Evolutionary conservation across 2,329 filamentous ascomycete species (phyloP).

Genomic region (Curvularia sp.): DNA sequence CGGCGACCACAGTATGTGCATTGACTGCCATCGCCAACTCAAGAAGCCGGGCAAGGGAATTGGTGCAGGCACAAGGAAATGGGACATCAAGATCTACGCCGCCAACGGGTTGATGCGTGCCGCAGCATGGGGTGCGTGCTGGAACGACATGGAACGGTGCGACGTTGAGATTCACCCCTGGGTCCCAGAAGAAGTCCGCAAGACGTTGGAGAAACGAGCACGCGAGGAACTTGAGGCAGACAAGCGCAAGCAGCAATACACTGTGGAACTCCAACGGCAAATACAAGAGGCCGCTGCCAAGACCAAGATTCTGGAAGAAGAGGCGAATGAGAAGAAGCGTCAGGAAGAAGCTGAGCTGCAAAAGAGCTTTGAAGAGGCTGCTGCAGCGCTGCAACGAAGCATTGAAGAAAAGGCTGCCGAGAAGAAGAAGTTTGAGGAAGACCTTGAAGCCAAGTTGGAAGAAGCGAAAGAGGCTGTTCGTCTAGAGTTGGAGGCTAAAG

Average conservation of each 20-base stretch:
- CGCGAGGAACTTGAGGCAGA: constrained; percentile 53
- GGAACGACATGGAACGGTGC: constrained; percentile 98
- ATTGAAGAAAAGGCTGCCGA: constrained; percentile 40
- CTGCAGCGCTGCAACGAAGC: constrained; percentile 35
- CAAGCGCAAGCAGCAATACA: constrained; percentile 39
- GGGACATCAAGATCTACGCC: constrained; percentile 87
- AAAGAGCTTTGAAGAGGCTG: constrained; percentile 38
- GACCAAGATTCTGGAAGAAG: constrained; percentile 39
- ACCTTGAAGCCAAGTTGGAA: constrained; percentile 38
- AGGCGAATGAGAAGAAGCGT: constrained; percentile 35
- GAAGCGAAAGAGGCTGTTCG: constrained; percentile 46
- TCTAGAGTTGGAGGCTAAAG: constrained; percentile 42
- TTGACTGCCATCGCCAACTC: constrained; percentile 56
- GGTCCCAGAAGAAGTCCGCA: constrained; percentile 65
- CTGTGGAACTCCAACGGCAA: constrained; percentile 42
- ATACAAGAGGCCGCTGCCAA: constrained; percentile 44
- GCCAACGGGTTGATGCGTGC: constrained; percentile 93
- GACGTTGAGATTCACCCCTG: constrained; percentile 89
- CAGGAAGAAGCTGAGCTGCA: constrained; percentile 37
- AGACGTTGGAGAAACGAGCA: constrained; percentile 64
- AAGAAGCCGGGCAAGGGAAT: constrained; percentile 47
- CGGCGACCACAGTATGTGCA: constrained; percentile 54
- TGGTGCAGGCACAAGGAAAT: constrained; percentile 61
- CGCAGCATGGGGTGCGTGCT: constrained; percentile 90
- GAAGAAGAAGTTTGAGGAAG: constrained; percentile 38